A percentile compares a stretch with the other conserved stretches of the same genome.
Evolutionary conservation across 2,329 filamentous ascomycete species (phyloP).

Genomic region (Alternaria consortialis): DNA sequence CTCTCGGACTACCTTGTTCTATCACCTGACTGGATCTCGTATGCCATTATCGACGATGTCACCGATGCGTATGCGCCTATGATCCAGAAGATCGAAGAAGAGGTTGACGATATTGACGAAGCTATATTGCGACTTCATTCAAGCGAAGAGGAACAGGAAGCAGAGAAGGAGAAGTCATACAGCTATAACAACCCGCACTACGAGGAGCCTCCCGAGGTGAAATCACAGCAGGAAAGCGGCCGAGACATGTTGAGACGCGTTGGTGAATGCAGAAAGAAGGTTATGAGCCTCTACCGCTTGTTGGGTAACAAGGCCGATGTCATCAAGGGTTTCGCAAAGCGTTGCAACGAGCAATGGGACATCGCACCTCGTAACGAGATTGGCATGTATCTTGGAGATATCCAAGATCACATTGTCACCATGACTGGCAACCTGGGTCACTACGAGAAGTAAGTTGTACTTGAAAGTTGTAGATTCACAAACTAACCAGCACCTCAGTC

Average conservation of each 20-base stretch:
- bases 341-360: slow-evolving; percentile 98
- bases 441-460: slow-evolving; percentile 82
- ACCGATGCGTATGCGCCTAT: slow-evolving; percentile 94
- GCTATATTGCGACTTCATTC: slow-evolving; percentile 85
- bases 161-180: slow-evolving; percentile 35
- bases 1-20: slow-evolving; percentile 92
- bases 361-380: slow-evolving; percentile 95
- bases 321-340: slow-evolving; percentile 98
- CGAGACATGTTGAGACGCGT: slow-evolving; percentile 91
- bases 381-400: slow-evolving; percentile 96
- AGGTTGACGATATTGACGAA: slow-evolving; percentile 97
- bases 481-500: slow-evolving; percentile 60
- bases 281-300: slow-evolving; percentile 93
- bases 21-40: slow-evolving; percentile 97
- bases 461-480: background rate
- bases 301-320: slow-evolving; percentile 98
- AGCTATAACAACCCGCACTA: slow-evolving; percentile 45
- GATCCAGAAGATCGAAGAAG: slow-evolving; percentile 91
- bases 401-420: slow-evolving; percentile 98
- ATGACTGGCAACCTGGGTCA: slow-evolving; percentile 97
- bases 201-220: slow-evolving; percentile 49
- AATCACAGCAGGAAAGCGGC: slow-evolving; percentile 58
- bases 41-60: slow-evolving; percentile 97
- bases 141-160: slow-evolving; percentile 50
- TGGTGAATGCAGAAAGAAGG: slow-evolving; percentile 93